phyloP scores from a whole-genome alignment of 768 basidiomycete genomes.

The Filobasidium floriforme region DNA sequence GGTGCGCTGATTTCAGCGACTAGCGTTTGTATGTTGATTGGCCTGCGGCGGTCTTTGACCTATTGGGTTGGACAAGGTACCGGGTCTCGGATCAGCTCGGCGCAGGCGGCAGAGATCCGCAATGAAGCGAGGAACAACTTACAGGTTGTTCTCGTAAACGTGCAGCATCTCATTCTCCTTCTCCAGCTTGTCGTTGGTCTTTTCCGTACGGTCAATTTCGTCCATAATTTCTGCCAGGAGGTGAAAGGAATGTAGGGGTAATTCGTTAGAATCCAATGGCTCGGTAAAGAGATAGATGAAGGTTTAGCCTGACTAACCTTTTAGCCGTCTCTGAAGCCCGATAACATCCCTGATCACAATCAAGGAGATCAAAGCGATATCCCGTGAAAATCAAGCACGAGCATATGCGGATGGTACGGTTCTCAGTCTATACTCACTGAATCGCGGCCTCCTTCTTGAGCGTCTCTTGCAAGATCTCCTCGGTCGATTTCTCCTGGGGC shows the following conservation, averaged over 20 bases:
- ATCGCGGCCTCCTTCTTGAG: slow-evolving; percentile 11
- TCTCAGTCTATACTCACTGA: slow-evolving; percentile 2
- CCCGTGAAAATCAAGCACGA: background rate
- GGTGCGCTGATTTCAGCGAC: too few relatives aligned
- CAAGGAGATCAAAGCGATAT: background rate
- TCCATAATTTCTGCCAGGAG: slow-evolving; percentile 28
- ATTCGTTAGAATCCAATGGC: background rate
- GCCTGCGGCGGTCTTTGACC: slow-evolving; percentile 4
- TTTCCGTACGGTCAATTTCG: slow-evolving; percentile 31
- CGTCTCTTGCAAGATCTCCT: slow-evolving; percentile 4
- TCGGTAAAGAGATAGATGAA: background rate
- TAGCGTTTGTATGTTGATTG: background rate
- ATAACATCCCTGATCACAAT: background rate
- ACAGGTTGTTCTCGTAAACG: slow-evolving; percentile 41
- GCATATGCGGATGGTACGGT: background rate
- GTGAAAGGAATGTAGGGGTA: background rate
- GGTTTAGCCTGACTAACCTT: background rate
- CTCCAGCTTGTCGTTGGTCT: slow-evolving; percentile 35
- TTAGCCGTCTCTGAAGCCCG: slow-evolving; percentile 3
- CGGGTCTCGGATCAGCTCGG: too few relatives aligned
- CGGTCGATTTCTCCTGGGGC: background rate
- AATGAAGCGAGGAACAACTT: slow-evolving; percentile 4
- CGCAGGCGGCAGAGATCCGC: too few relatives aligned
- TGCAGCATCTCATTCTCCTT: slow-evolving; percentile 41
- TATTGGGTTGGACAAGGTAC: background rate